These are phyloP conservation scores for Acacia acuminata DNA, from an alignment of 306 rosid genomes.

Conservation along the genomic window DNA sequence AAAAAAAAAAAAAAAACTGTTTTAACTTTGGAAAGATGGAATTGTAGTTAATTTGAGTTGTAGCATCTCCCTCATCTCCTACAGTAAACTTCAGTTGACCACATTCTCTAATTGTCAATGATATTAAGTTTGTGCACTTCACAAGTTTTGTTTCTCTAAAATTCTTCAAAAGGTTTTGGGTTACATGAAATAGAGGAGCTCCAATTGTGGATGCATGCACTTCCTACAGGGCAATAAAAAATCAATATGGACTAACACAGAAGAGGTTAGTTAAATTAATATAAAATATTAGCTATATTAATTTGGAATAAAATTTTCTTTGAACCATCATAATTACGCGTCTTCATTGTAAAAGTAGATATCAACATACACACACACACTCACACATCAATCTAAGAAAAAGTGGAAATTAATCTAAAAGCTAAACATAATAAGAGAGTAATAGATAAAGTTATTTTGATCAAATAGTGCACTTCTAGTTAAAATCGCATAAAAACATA, in stretches of 20 bases:
- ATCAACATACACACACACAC: too few relatives aligned
- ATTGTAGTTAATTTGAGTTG: neutral
- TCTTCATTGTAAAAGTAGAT: too few relatives aligned
- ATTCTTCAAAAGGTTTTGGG: neutral
- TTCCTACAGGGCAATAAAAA: neutral
- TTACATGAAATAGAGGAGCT: neutral
- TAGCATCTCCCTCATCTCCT: neutral
- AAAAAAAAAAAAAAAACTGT: too few relatives aligned
- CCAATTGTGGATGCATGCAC: neutral
- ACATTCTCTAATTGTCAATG: neutral
- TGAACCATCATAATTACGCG: too few relatives aligned
- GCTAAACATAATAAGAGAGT: too few relatives aligned
- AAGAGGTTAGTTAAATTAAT: neutral
- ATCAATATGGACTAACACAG: neutral
- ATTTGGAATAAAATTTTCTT: too few relatives aligned
- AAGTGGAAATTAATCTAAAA: too few relatives aligned
- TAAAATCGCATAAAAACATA: too few relatives aligned
- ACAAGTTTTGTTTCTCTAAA: neutral
- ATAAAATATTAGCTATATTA: neutral
- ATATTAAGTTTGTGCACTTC: neutral
- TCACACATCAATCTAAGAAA: too few relatives aligned
- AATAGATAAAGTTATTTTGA: too few relatives aligned
- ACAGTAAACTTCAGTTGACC: neutral
- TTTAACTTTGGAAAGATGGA: neutral
- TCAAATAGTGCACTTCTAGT: too few relatives aligned